A percentile compares a stretch with the other conserved stretches of the same genome.
These are phyloP conservation scores for Jacaranda copaia DNA, from an alignment of 257 asterid genomes.

Conservation along the genomic window DNA sequence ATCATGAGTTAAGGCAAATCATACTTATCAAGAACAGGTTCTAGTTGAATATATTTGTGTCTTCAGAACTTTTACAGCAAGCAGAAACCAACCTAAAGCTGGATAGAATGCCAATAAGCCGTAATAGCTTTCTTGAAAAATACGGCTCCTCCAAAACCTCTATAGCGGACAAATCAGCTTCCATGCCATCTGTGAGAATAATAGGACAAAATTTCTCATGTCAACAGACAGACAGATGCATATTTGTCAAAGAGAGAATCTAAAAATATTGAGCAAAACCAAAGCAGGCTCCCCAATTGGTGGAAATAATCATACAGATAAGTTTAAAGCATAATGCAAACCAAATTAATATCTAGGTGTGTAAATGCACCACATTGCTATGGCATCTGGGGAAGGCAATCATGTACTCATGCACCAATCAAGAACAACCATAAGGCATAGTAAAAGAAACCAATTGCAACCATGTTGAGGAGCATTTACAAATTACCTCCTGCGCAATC, in stretches of 20 bases:
- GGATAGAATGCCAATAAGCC: slow-evolving; percentile 75
- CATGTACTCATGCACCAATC: not conserved
- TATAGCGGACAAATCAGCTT: slow-evolving; percentile 64
- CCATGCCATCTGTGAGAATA: slow-evolving; percentile 62
- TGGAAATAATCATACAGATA: slow-evolving; percentile 25
- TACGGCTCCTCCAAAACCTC: slow-evolving; percentile 78
- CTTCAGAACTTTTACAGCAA: slow-evolving; percentile 9
- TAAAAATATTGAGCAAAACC: slow-evolving; percentile 29
- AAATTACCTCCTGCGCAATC: slow-evolving; percentile 68
- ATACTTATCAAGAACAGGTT: slow-evolving; percentile 6
- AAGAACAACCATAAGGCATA: slow-evolving; percentile 26
- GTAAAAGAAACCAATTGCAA: slow-evolving; percentile 23
- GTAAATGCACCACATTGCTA: slow-evolving; percentile 24
- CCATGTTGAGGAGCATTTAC: slow-evolving; percentile 18
- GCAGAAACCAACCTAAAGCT: slow-evolving; percentile 68
- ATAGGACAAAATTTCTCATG: slow-evolving; percentile 32
- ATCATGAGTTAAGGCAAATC: slow-evolving; percentile 25
- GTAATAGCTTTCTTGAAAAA: slow-evolving; percentile 82
- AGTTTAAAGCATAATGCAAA: slow-evolving; percentile 2
- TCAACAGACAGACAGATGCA: slow-evolving; percentile 23
- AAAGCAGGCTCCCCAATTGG: slow-evolving; percentile 22
- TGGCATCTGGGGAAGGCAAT: slow-evolving; percentile 22
- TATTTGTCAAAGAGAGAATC: slow-evolving; percentile 7
- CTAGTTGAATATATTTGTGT: slow-evolving; percentile 8
- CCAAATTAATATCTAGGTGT: slow-evolving; percentile 14